Percentiles rank a stretch among this genome's conserved stretches.
phyloP scores from a whole-genome alignment of 2,329 filamentous ascomycete species.

The Aulographum hederae region DNA sequence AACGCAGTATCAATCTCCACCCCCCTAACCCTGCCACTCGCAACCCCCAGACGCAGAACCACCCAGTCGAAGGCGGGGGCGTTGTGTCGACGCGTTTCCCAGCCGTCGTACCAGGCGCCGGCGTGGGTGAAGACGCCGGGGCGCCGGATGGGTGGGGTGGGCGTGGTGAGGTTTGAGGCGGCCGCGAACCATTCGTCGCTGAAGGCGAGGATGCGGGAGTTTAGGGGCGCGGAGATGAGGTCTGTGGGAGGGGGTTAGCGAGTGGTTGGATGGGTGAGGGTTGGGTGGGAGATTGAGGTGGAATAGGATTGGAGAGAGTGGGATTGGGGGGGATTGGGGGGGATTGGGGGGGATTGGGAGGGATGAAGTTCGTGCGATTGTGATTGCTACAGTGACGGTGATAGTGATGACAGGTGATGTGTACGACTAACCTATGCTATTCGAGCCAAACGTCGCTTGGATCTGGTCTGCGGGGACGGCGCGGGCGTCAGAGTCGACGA shows the following conservation, averaged over 20 bases:
- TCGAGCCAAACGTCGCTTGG: conserved; percentile 34
- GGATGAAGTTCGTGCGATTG: too few species aligned
- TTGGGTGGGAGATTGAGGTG: neutral
- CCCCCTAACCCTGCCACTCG: conserved; percentile 53
- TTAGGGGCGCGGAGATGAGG: conserved; percentile 32
- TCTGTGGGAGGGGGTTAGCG: conserved; percentile 14
- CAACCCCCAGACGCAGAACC: conserved; percentile 38
- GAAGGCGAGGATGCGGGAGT: conserved; percentile 33
- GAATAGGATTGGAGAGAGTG: neutral
- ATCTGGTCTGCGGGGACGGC: conserved; percentile 25
- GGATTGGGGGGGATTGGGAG: neutral
- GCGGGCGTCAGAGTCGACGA: too few species aligned
- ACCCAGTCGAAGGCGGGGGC: conserved; percentile 39
- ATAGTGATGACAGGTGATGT: neutral
- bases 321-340: neutral
- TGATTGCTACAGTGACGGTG: neutral
- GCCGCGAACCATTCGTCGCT: conserved; percentile 45
- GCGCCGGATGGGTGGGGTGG: conserved; percentile 34
- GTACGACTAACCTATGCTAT: conserved; percentile 27
- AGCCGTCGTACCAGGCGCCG: conserved; percentile 47
- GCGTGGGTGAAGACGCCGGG: conserved; percentile 40
- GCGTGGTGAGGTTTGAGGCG: conserved; percentile 39
- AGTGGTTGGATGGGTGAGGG: neutral
- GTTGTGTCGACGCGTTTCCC: conserved; percentile 46
- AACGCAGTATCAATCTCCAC: conserved; percentile 67